Conservation (phyloP, 2,329 filamentous ascomycete species). For the Lachnellula willkommii region DNA sequence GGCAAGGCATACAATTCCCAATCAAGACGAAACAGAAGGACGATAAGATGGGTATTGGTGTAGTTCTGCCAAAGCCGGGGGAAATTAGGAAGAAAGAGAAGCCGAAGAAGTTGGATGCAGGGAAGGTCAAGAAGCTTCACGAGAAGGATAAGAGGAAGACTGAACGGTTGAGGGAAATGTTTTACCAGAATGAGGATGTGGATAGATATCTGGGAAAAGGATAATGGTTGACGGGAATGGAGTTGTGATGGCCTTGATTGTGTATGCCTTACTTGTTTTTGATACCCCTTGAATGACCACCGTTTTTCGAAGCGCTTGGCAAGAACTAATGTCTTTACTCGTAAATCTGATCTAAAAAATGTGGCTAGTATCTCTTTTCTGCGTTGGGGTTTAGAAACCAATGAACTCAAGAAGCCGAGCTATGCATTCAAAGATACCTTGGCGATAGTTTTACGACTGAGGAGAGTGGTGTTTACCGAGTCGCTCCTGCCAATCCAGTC, state of each 20-base stretch:
- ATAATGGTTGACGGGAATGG: constrained; percentile 3
- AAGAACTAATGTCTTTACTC: too few species aligned
- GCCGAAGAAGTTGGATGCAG: constrained; percentile 58
- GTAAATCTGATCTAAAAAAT: too few species aligned
- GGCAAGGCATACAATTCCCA: constrained; percentile 68
- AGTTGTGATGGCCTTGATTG: not conserved
- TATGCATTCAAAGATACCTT: too few species aligned
- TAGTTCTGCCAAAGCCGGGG: constrained; percentile 35
- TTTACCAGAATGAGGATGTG: constrained; percentile 71
- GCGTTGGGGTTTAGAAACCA: too few species aligned
- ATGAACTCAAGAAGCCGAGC: too few species aligned
- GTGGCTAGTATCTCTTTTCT: too few species aligned
- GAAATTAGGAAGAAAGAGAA: constrained; percentile 37
- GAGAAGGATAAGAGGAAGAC: constrained; percentile 56
- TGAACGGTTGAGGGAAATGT: constrained; percentile 61
- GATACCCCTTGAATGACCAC: not conserved
- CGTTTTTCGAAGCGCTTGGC: not conserved
- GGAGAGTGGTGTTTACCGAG: too few species aligned
- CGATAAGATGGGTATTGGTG: constrained; percentile 69
- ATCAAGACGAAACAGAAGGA: constrained; percentile 66
- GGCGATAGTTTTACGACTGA: too few species aligned
- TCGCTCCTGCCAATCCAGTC: too few species aligned
- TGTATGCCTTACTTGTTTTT: not conserved
- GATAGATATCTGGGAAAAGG: constrained; percentile 52
- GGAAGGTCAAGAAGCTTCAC: constrained; percentile 58